Evolutionary conservation across 208 protist species (phyloP).

Genomic region (Acanthamoeba castellanii): DNA sequence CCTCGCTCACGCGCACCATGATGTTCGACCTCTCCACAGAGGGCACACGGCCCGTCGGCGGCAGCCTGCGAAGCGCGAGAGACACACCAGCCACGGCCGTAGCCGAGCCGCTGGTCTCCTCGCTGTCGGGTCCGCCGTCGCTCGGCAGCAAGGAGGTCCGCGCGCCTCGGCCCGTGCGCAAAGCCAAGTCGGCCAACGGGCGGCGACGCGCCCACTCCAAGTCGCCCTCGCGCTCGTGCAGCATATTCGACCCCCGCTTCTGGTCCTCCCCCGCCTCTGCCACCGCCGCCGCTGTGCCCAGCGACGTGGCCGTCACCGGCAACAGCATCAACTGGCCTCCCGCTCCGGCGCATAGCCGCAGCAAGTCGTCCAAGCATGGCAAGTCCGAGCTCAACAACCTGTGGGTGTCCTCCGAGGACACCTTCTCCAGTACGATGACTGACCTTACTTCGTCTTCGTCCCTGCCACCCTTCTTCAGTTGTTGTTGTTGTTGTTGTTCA

Average conservation of each 20-base stretch:
- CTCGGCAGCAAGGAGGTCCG: neutral
- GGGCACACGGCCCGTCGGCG: neutral
- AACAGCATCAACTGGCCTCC: neutral
- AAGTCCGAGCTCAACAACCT: neutral
- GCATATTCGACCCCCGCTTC: slow-evolving; percentile 32
- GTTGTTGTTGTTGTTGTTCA: too few relatives aligned
- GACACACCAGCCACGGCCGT: neutral
- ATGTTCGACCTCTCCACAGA: neutral
- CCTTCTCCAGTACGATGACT: neutral
- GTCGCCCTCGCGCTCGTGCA: slow-evolving; percentile 30
- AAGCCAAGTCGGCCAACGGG: slow-evolving; percentile 23
- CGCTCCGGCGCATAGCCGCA: neutral
- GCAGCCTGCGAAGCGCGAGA: neutral
- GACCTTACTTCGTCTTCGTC: too few relatives aligned
- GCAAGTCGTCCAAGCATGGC: neutral
- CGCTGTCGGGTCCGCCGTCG: neutral
- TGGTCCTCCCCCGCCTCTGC: neutral
- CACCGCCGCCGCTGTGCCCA: neutral
- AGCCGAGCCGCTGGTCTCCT: neutral
- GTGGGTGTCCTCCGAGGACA: slow-evolving; percentile 39
- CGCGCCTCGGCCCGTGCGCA: neutral
- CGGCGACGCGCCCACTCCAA: slow-evolving; percentile 6
- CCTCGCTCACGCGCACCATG: neutral
- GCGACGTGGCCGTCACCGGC: neutral
- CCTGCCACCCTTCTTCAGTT: too few relatives aligned